Evolutionary conservation across 2,329 filamentous ascomycete species (phyloP), one percentile per base, ranked within the genome.

Genomic region (Volutella citrinella): DNA sequence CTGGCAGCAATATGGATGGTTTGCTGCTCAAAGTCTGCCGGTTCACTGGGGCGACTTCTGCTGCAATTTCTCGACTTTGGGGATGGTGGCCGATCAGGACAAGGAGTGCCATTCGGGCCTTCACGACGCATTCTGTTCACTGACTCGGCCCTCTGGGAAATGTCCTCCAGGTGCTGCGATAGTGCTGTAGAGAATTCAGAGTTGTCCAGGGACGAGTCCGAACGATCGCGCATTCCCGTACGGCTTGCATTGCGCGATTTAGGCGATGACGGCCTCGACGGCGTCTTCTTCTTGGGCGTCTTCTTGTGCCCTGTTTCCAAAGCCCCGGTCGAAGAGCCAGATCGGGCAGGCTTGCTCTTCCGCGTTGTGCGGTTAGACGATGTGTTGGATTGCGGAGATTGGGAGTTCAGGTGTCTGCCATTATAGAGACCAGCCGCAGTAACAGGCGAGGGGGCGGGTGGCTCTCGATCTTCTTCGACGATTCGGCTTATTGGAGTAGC

Each of bases 181-280:
- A 52, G 46, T 0, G 41, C 36, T 3, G 27, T 16, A 5, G 30
- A 27, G 1, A 36, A n/a, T 7, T 39, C 37, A n/a, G n/a, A n/a
- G n/a, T n/a, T n/a, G n/a, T n/a, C n/a, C n/a, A n/a, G n/a, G n/a
- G n/a, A n/a, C 8, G 41, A 34, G 6, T 27, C 32, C 3, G 26
- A 28, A 11, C n/a, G 13, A 14, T 28, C 26, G 17, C 20, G 20
- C 5, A 26, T 34, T 16, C 54, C 30, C 3, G 45, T 46, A 5
- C 54, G 49, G 16, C 63, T 66, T 5, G 58, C 53, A 21, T 64
- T 61, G 6, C 61, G 58, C 3, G 63, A 60, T 26, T 63, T 64
- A 0, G 62, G 55, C 0, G 61, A 63, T 0, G 46, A 34, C 1
- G 59, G 57, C 4, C 58, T 51, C 1, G 28, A 27, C 0, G 44